These are phyloP conservation scores for Solioccasus polychromus DNA, from an alignment of 768 basidiomycete genomes.

Conservation along the genomic window DNA sequence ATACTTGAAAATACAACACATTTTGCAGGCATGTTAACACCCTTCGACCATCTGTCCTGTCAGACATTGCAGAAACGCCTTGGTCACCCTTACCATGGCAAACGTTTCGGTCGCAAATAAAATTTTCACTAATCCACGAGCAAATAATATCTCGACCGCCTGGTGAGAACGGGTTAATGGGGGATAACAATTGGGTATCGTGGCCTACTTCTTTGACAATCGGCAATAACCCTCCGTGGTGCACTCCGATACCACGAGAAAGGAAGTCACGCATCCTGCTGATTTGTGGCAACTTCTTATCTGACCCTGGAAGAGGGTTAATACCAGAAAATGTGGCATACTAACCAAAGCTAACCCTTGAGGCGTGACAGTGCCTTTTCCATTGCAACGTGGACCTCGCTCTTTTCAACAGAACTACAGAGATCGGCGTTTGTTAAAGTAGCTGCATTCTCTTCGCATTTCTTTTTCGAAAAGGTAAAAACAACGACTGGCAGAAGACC, in stretches of 20 bases:
- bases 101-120: slow-evolving; percentile 99
- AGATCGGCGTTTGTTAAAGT: slow-evolving; percentile 88
- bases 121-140: slow-evolving; percentile 92
- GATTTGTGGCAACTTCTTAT: slow-evolving; percentile 92
- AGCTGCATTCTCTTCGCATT: slow-evolving; percentile 93
- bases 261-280: slow-evolving; percentile 85
- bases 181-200: neutral
- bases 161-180: slow-evolving; percentile 31
- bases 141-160: slow-evolving; percentile 96
- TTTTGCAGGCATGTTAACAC: slow-evolving; percentile 99
- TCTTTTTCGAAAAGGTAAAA: slow-evolving; percentile 96
- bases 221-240: slow-evolving; percentile 94
- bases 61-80: slow-evolving; percentile 7
- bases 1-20: slow-evolving; percentile 95
- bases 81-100: slow-evolving; percentile 71
- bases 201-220: slow-evolving; percentile 88
- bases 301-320: slow-evolving; percentile 57
- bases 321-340: neutral
- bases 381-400: slow-evolving; percentile 91
- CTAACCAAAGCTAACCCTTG: slow-evolving; percentile 59
- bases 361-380: slow-evolving; percentile 89
- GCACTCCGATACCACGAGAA: slow-evolving; percentile 91
- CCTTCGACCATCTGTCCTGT: slow-evolving; percentile 45
- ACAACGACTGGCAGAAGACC: slow-evolving; percentile 89
- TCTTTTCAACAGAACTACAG: slow-evolving; percentile 88